Conservation (phyloP, 2,329 filamentous ascomycete species). For the Ceratocystis colombiana region DNA sequence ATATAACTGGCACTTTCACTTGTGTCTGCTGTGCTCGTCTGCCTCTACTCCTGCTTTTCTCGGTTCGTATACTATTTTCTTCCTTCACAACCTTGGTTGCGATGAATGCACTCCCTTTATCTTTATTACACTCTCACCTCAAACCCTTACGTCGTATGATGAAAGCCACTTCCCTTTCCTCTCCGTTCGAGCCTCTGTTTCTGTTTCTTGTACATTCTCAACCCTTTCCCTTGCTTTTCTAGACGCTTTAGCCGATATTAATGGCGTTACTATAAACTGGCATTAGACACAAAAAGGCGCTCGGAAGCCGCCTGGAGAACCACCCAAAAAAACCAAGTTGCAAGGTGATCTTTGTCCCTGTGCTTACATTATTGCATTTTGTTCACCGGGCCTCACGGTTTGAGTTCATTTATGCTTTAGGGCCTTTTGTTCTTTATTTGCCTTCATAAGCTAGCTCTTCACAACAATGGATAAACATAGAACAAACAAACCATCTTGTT, state of each 20-base stretch:
- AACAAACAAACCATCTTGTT: no score
- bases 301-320: no score
- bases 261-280: not conserved
- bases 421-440: no score
- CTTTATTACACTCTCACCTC: not conserved
- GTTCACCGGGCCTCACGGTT: not conserved
- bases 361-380: not conserved
- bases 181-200: not conserved
- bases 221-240: conserved; percentile 6
- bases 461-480: no score
- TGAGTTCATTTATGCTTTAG: no score
- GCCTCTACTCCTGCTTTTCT: not conserved
- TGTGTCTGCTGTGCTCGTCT: no score
- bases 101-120: not conserved
- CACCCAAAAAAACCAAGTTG: no score
- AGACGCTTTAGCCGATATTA: not conserved
- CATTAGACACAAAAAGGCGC: not conserved
- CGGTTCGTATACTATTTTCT: not conserved
- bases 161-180: not conserved
- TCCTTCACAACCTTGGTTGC: not conserved
- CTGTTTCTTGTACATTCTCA: not conserved
- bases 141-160: no score
- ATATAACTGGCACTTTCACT: no score
- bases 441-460: no score
- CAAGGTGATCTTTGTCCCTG: not conserved